Evolutionary conservation across 257 asterid genomes (phyloP).

Genomic region (Paulownia fortunei): DNA sequence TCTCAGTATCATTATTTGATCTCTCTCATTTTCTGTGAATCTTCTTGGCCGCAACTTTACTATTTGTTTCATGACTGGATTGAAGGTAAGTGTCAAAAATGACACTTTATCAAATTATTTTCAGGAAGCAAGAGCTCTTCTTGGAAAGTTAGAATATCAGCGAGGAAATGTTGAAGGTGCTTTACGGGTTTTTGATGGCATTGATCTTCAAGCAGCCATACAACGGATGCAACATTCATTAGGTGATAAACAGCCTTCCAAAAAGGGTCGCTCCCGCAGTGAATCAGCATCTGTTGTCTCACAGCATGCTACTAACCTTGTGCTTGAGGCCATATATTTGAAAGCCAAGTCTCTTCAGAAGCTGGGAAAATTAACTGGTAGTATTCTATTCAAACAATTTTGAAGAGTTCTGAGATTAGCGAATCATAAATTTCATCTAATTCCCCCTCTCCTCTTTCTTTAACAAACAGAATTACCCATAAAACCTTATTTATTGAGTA

Average conservation of each 20-base stretch:
- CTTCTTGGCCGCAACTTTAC: slow-evolving; percentile 38
- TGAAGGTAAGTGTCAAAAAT: slow-evolving; percentile 39
- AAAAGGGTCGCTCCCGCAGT: slow-evolving; percentile 73
- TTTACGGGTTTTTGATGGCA: slow-evolving; percentile 92
- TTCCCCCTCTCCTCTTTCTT: neutral
- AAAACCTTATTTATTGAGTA: slow-evolving; percentile 22
- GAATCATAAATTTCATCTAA: slow-evolving; percentile 1
- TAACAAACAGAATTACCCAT: slow-evolving; percentile 4
- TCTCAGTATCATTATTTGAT: slow-evolving; percentile 16
- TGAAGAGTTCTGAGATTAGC: slow-evolving; percentile 14
- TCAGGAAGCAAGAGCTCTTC: slow-evolving; percentile 99
- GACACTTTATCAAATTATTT: slow-evolving; percentile 44
- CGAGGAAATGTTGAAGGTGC: slow-evolving; percentile 98
- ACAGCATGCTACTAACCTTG: slow-evolving; percentile 88
- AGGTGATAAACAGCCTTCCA: slow-evolving; percentile 69
- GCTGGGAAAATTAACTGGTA: slow-evolving; percentile 88
- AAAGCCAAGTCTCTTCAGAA: slow-evolving; percentile 96
- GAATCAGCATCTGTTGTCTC: slow-evolving; percentile 62
- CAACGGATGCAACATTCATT: slow-evolving; percentile 76
- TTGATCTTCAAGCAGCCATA: slow-evolving; percentile 92
- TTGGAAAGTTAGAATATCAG: slow-evolving; percentile 96
- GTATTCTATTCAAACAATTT: slow-evolving; percentile 22
- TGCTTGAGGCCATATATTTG: slow-evolving; percentile 95
- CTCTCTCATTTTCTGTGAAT: slow-evolving; percentile 9
- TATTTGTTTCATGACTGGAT: slow-evolving; percentile 29